A percentile compares a stretch with the other conserved stretches of the same genome.
Evolutionary conservation across 2,329 filamentous ascomycete species (phyloP).

Genomic region (Monilinia aucupariae): DNA sequence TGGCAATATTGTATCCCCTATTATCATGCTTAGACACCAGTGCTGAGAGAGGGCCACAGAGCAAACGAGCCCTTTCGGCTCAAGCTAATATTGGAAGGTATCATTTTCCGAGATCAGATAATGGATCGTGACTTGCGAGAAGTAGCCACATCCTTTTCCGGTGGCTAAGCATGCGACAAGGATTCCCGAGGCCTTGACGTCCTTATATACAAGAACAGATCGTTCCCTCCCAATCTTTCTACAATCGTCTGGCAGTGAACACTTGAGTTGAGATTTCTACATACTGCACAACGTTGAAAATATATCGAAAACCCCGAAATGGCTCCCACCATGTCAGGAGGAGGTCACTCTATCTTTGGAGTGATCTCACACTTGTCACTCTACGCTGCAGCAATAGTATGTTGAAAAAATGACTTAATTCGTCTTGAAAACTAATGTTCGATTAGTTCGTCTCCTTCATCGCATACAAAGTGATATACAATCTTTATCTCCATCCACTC

Average conservation of each 20-base stretch:
- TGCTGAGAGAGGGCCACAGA: not conserved
- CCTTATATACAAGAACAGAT: not conserved
- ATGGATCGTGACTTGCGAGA: not conserved
- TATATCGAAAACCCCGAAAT: not conserved
- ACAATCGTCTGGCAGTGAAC: not conserved
- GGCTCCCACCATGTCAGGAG: not conserved
- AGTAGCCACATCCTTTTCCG: not conserved
- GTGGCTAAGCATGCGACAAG: not conserved
- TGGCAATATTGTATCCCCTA: not conserved
- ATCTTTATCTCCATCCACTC: slow-evolving; percentile 31
- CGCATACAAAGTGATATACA: slow-evolving; percentile 17
- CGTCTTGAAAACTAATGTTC: not conserved
- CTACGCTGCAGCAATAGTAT: slow-evolving; percentile 1
- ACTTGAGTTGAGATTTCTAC: not conserved
- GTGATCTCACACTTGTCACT: not conserved
- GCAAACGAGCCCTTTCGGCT: not conserved
- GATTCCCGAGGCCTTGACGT: not conserved
- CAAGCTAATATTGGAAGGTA: not conserved
- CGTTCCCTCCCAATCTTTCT: not conserved
- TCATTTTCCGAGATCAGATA: not conserved
- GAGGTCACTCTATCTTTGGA: not conserved
- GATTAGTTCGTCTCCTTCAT: not conserved
- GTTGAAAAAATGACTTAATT: not conserved
- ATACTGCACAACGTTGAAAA: not conserved
- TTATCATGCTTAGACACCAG: not conserved